phyloP scores from a whole-genome alignment of 139 green algal genomes.

The Coelastrella sp. region DNA sequence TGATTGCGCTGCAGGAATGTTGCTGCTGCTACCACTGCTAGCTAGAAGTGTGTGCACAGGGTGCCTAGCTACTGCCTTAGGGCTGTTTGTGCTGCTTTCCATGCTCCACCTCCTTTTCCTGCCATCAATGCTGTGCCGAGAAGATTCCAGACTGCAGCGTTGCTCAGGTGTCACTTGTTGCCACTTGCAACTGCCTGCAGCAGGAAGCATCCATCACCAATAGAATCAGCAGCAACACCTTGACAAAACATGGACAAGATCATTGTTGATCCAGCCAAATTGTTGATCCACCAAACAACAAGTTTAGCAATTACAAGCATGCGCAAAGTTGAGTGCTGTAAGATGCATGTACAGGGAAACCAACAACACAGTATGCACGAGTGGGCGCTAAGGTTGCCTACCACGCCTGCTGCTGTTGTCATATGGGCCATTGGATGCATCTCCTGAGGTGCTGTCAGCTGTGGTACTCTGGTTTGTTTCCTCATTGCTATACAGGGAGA shows the following conservation, averaged over 20 bases:
- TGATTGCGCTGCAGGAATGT: neutral
- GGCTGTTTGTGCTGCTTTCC: slow-evolving; percentile 5
- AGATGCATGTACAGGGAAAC: too few relatives aligned
- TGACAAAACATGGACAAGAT: too few relatives aligned
- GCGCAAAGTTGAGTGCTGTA: too few relatives aligned
- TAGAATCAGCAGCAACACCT: too few relatives aligned
- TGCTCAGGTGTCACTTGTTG: slow-evolving; percentile 31
- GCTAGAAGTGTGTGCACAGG: neutral
- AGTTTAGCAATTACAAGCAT: too few relatives aligned
- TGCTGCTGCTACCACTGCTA: neutral
- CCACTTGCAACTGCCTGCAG: slow-evolving; percentile 1
- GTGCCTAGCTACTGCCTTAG: neutral
- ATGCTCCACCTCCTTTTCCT: neutral
- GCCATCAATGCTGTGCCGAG: slow-evolving; percentile 9
- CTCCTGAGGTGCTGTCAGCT: neutral
- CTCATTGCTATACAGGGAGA: neutral
- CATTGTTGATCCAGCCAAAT: too few relatives aligned
- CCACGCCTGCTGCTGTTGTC: neutral
- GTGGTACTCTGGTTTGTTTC: neutral
- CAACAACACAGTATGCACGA: too few relatives aligned
- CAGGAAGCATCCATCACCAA: neutral
- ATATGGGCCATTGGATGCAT: neutral
- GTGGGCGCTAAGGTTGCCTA: neutral
- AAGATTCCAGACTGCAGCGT: slow-evolving; percentile 24
- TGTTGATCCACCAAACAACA: too few relatives aligned